Percentiles rank a stretch among this genome's conserved stretches.
Evolutionary conservation across 768 basidiomycete species (phyloP).

Genomic region (Exsudoporus frostii): DNA sequence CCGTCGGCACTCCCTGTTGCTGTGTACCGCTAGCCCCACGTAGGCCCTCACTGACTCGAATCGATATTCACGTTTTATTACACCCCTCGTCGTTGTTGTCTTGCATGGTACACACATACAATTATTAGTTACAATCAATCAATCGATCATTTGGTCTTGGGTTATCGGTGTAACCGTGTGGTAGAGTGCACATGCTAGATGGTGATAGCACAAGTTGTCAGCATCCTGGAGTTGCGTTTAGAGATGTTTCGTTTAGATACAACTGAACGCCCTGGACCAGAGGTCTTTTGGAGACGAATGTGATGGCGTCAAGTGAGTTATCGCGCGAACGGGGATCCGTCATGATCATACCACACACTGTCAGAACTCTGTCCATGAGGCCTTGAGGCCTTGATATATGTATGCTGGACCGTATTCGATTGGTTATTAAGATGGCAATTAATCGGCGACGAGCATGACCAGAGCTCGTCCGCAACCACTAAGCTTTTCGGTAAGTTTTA

Average conservation of each 20-base stretch:
- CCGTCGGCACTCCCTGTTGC: not conserved
- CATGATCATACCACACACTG: not conserved
- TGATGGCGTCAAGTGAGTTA: not conserved
- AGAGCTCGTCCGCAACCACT: no score
- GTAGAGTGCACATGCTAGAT: conserved; percentile 16
- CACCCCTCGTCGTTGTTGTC: conserved; percentile 6
- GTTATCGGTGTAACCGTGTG: conserved; percentile 2
- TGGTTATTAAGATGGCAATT: no score
- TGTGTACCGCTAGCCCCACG: not conserved
- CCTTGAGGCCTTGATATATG: no score
- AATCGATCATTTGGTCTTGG: conserved; percentile 13
- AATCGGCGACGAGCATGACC: no score
- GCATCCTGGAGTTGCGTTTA: not conserved
- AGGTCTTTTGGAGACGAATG: not conserved
- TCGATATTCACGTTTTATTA: no score
- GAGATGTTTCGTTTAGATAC: not conserved
- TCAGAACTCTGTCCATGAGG: not conserved
- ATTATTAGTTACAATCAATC: conserved; percentile 17
- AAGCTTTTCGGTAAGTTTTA: no score
- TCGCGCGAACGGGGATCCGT: not conserved
- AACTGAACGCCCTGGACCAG: not conserved
- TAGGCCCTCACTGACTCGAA: not conserved
- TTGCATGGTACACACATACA: conserved; percentile 20
- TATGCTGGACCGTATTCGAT: not conserved
- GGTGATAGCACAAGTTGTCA: not conserved